A percentile compares a stretch with the other conserved stretches of the same genome.
These are phyloP conservation scores for Wallacemonas collosoma DNA, from an alignment of 208 protist genomes.

Conservation along the genomic window DNA sequence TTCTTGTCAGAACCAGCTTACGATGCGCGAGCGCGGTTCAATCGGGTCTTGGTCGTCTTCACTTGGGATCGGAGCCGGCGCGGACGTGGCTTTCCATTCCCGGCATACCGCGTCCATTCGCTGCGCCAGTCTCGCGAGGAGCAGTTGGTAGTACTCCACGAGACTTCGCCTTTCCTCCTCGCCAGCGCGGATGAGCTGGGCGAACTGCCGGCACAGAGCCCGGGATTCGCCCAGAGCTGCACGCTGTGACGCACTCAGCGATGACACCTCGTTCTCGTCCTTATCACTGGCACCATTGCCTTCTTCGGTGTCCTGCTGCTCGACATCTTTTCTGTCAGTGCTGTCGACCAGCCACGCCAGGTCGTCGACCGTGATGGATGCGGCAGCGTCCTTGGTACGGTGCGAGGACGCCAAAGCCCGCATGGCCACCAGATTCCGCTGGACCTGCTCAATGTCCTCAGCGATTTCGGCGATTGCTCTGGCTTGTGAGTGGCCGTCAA, in stretches of 20 bases:
- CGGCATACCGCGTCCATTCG: constrained; percentile 3
- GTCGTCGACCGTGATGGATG: too few relatives aligned
- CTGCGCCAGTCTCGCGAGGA: constrained; percentile 23
- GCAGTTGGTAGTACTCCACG: constrained; percentile 37
- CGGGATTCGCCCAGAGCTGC: constrained; percentile 25
- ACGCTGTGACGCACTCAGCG: constrained; percentile 2
- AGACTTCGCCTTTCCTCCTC: constrained; percentile 38
- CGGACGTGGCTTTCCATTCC: constrained; percentile 5
- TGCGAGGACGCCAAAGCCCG: not conserved
- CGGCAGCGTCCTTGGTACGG: not conserved
- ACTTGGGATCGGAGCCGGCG: not conserved
- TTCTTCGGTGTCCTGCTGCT: too few relatives aligned
- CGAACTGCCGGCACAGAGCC: constrained; percentile 16
- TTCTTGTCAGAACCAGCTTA: constrained; percentile 15
- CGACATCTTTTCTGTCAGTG: too few relatives aligned
- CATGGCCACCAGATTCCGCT: not conserved
- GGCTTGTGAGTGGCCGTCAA: too few relatives aligned
- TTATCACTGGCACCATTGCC: not conserved
- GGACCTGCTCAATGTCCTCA: constrained; percentile 2
- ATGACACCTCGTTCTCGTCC: not conserved
- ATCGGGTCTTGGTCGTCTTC: not conserved
- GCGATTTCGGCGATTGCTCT: not conserved
- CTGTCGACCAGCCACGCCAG: too few relatives aligned
- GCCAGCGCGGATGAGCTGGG: constrained; percentile 24
- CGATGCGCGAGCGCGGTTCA: not conserved